Evolutionary conservation across 805 yeast species (phyloP).

Genomic region (Yamadazyma scolyti): DNA sequence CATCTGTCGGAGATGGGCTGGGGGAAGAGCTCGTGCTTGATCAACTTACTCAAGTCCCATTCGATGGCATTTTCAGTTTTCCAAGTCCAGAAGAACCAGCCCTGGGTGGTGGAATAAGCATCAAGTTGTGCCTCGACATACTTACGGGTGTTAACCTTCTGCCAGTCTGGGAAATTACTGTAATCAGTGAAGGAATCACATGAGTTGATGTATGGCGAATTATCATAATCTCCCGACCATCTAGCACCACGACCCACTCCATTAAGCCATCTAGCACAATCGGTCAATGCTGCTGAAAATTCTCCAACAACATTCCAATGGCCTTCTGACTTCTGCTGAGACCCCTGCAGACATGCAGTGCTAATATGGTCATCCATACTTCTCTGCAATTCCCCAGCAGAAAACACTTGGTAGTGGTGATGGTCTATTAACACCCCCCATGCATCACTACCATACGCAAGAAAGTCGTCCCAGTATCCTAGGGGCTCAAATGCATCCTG

Average conservation of each 20-base stretch:
- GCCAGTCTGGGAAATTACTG: slow-evolving; percentile 55
- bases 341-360: slow-evolving; percentile 29
- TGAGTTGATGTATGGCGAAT: slow-evolving; percentile 49
- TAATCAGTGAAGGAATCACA: slow-evolving; percentile 43
- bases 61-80: slow-evolving; percentile 80
- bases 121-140: slow-evolving; percentile 90
- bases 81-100: slow-evolving; percentile 95
- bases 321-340: slow-evolving; percentile 39
- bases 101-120: slow-evolving; percentile 65
- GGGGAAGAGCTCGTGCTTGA: slow-evolving; percentile 65
- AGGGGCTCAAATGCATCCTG: slow-evolving; percentile 78
- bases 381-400: slow-evolving; percentile 55
- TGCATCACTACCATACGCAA: slow-evolving; percentile 31
- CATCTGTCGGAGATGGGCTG: slow-evolving; percentile 69
- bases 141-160: slow-evolving; percentile 56
- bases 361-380: slow-evolving; percentile 58
- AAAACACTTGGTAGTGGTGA: slow-evolving; percentile 87
- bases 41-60: slow-evolving; percentile 75
- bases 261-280: slow-evolving; percentile 84
- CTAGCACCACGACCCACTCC: slow-evolving; percentile 85
- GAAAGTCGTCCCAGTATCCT: slow-evolving; percentile 60
- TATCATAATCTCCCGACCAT: slow-evolving; percentile 58
- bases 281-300: slow-evolving; percentile 90
- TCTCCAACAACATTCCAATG: slow-evolving; percentile 84
- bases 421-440: slow-evolving; percentile 81